Evolutionary conservation across 2,329 filamentous ascomycete species (phyloP).

Genomic region (Mycosphaerella sp.): DNA sequence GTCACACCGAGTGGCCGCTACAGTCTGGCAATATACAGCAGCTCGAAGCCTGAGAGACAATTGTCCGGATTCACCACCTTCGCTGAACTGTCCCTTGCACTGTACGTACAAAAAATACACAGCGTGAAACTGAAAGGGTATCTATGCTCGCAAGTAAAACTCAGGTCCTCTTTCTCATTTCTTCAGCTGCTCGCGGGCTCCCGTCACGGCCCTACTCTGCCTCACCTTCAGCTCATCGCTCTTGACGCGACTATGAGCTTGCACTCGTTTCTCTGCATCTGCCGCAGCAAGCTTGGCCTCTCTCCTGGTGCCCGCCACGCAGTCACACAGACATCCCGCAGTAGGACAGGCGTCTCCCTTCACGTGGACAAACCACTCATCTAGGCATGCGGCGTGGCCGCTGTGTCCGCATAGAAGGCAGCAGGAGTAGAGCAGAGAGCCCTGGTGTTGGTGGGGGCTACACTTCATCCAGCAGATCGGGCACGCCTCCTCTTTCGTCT

Average conservation of each 20-base stretch:
- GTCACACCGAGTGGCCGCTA: no score
- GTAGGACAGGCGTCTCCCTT: slow-evolving; percentile 52
- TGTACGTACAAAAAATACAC: no score
- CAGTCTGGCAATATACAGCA: no score
- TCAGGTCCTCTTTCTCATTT: not conserved
- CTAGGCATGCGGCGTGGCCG: slow-evolving; percentile 53
- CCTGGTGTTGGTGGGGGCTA: slow-evolving; percentile 30
- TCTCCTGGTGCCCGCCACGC: slow-evolving; percentile 27
- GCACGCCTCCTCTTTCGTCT: slow-evolving; percentile 37
- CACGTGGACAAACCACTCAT: slow-evolving; percentile 49
- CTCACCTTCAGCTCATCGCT: slow-evolving; percentile 39
- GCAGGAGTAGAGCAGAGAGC: slow-evolving; percentile 33
- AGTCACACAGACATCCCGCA: slow-evolving; percentile 55
- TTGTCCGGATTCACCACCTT: no score
- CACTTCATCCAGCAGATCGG: slow-evolving; percentile 41
- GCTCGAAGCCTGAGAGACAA: no score
- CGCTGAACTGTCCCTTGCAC: no score
- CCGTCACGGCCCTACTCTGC: slow-evolving; percentile 40
- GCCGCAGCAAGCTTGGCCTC: slow-evolving; percentile 22
- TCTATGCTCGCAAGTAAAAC: no score
- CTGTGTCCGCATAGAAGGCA: slow-evolving; percentile 57
- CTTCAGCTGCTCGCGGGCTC: slow-evolving; percentile 27
- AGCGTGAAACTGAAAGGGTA: no score
- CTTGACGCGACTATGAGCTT: slow-evolving; percentile 19
- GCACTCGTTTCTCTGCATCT: slow-evolving; percentile 36